Evolutionary conservation across 345 rosid species (phyloP), one percentile per base, ranked within the genome.

Genomic region (Brassica carinata): DNA sequence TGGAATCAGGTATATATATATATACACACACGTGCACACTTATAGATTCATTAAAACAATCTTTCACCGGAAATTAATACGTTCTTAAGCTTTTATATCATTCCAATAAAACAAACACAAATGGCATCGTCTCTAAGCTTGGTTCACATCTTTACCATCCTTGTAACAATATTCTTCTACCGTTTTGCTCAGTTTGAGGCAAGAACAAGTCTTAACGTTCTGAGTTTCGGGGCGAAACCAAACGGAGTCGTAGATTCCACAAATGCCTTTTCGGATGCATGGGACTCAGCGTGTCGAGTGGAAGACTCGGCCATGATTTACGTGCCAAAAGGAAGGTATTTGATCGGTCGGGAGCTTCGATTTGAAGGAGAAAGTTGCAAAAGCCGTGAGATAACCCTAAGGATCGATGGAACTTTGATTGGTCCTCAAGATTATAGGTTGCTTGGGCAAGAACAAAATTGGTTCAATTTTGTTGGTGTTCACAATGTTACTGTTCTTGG

Each of bases 391-490:
- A 78, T 87, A 63, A 87, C 81, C 13, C 2, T 91, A 29, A 78
- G 78, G 61, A 85, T 89, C 3, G 82, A 83, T 45, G 93, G 91
- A 13, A 86, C 84, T 1, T 67, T 91, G 9, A 77, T 87, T 45
- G 92, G 87, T 75, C 90, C 91, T 0, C 11, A 19, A 17, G 85
- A 88, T 10, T 89, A 87, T 15, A 51, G 40, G 26, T 82, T 82
- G 13, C 84, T 91, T 2, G 90, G 86, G 14, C 29, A 83, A 51
- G 19, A 64, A 45, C 38, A 19, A 5, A 73, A 73, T 48, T 91
- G 96, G 96, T 71, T 89, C 15, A 75, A 58, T 76, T 91, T 91
- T 34, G 14, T 77, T 2, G 71, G 73, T 31, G 93, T 89, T 31
- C 72, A 38, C 23, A 89, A 85, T 51, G 84, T 86, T 72, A 82